A percentile compares a stretch with the other conserved stretches of the same genome.
Evolutionary conservation across 2,329 filamentous ascomycete genomes (phyloP).

Genomic region (Ilyonectria sp.): DNA sequence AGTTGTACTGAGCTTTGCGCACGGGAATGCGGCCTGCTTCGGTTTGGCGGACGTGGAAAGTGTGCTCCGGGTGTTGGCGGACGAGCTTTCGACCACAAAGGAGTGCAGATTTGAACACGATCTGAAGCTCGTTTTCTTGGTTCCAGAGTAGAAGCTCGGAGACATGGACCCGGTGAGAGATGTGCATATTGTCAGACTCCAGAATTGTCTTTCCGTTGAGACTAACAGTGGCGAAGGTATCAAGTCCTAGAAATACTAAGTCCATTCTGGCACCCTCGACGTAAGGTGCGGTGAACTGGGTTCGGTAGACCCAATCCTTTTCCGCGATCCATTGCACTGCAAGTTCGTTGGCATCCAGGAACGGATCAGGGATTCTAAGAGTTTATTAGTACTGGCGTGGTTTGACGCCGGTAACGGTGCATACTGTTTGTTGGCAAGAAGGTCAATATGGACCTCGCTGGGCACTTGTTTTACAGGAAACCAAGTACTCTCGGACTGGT

Average conservation of each 20-base stretch:
- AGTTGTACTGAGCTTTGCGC: constrained; percentile 79
- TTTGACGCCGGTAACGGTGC: not conserved
- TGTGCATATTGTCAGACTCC: constrained; percentile 74
- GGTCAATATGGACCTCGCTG: constrained; percentile 12
- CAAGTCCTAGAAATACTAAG: constrained; percentile 74
- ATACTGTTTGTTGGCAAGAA: constrained; percentile 15
- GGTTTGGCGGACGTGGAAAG: constrained; percentile 26
- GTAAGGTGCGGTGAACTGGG: constrained; percentile 40
- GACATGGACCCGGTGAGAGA: constrained; percentile 70
- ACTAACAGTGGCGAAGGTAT: constrained; percentile 73
- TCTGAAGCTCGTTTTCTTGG: constrained; percentile 56
- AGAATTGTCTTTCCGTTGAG: constrained; percentile 70
- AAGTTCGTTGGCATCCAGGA: constrained; percentile 14
- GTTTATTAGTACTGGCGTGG: not conserved
- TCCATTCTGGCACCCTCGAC: constrained; percentile 45
- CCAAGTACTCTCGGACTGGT: constrained; percentile 4
- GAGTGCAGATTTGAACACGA: constrained; percentile 9
- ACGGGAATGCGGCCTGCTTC: constrained; percentile 54
- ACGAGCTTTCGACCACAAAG: constrained; percentile 5
- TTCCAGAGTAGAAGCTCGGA: constrained; percentile 68
- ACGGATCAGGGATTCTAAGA: constrained; percentile 12
- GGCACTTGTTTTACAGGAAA: constrained; percentile 14
- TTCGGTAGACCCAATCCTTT: constrained; percentile 76
- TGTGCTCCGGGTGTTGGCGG: constrained; percentile 22
- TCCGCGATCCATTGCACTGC: constrained; percentile 72